Percentiles rank a stretch among this genome's conserved stretches.
Conservation (phyloP, 805 yeast species). For the Kodamaea lidongshanica region DNA sequence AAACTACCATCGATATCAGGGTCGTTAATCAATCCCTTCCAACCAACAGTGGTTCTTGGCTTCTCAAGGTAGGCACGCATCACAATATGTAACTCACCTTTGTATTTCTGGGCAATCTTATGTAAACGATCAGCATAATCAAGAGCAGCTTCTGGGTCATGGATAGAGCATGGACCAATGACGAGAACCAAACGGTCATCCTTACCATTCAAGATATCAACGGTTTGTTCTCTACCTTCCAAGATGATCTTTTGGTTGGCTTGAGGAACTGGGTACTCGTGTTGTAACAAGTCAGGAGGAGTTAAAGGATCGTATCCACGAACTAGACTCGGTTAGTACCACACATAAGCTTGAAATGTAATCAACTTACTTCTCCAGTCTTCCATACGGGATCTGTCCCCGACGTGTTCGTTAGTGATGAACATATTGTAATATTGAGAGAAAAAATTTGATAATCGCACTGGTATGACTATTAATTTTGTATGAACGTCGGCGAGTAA, state of each 20-base stretch:
- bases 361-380: constrained; percentile 44
- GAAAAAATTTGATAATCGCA: no score
- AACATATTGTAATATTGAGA: constrained; percentile 69
- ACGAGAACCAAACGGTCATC: constrained; percentile 87
- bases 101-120: constrained; percentile 51
- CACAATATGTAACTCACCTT: constrained; percentile 73
- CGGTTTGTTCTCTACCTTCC: constrained; percentile 70
- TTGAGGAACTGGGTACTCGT: constrained; percentile 67
- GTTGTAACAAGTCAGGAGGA: constrained; percentile 90
- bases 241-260: constrained; percentile 57
- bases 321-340: no score
- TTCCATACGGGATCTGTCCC: constrained; percentile 68
- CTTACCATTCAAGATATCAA: constrained; percentile 65
- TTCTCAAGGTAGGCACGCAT: constrained; percentile 98
- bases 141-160: constrained; percentile 86
- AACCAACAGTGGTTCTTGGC: constrained; percentile 98
- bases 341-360: constrained; percentile 1
- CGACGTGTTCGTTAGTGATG: constrained; percentile 75
- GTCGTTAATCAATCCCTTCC: constrained; percentile 97
- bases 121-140: constrained; percentile 74
- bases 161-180: constrained; percentile 96
- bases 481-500: no score
- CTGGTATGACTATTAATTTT: no score
- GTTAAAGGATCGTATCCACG: constrained; percentile 90
- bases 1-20: constrained; percentile 92